Base-by-base conservation (phyloP, 1,284 basidiomycete genomes). In the Moesziomyces sp. region DNA sequence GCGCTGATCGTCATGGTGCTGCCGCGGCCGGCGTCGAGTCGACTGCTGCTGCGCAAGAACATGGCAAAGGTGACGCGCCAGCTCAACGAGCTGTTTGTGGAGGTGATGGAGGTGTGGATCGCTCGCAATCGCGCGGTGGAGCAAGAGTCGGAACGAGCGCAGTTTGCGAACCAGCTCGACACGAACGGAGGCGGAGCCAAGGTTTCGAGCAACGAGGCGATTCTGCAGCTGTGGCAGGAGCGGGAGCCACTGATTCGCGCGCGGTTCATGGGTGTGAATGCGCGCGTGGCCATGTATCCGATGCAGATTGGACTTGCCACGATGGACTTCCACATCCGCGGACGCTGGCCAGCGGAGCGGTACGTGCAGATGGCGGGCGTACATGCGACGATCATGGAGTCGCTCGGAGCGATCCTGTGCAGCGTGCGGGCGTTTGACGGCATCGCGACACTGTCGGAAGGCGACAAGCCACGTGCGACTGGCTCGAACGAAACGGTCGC, bases 291-390 rank as follows among this genome's bases (percentile, higher is more conserved):
- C 77, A 85, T 74, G 86, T 87, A 30, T 78, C 69, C 26, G 77
- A 86, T 47, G 86, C 87, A 48, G 85, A 85, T 75, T 87, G 87
- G 86, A 86, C 88, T 78, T 86, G 88, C 40, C 86, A 79, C 61
- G 42, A 55, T 76, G 45, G 76, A 78, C 46, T 60, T 76, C 19
- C 71, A 68, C 69, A 84, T 88, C 18, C 85, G 88, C 10, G 88
- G 88, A 8, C 83, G 82, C 42, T 89, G 88, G 88, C 86, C 88
- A 5, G 78, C 77, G 14, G 85, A 87, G 44, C 86, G 88, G 49
- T 89, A 89, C 67, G 80, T 79, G 47, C 81, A 81, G 48, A 69
- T 89, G 11, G 72, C 86, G 8, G 83, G 78, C 2, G 65, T 82
- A 13, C 70, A 75, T 28, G 65, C 75, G 4, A 63, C 76, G 1